These are phyloP conservation scores for Pythium plurisporium DNA, from an alignment of 352 stramenopile species.

Conservation along the genomic window DNA sequence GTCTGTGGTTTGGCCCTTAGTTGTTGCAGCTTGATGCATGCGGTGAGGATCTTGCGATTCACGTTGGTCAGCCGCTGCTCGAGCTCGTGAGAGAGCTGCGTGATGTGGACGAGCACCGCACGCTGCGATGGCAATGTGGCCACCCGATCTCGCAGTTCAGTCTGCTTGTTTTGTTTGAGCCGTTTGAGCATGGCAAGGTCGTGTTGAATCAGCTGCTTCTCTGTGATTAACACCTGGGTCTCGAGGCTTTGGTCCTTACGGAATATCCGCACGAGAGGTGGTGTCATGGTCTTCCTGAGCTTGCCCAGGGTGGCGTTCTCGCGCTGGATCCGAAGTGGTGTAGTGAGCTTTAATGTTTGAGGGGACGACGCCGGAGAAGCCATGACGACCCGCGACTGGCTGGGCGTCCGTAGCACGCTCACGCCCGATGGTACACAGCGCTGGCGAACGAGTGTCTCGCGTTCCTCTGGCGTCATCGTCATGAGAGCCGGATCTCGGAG, in stretches of 20 bases:
- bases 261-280: constrained; percentile 55
- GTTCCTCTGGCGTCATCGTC: constrained; percentile 35
- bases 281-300: constrained; percentile 16
- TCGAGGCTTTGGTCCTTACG: constrained; percentile 37
- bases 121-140: constrained; percentile 17
- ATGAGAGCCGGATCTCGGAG: constrained; percentile 67
- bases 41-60: constrained; percentile 54
- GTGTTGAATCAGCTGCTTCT: constrained; percentile 56
- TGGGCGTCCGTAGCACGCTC: constrained; percentile 51
- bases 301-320: constrained; percentile 1
- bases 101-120: constrained; percentile 42
- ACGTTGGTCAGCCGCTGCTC: constrained; percentile 51
- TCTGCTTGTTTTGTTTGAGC: constrained; percentile 6
- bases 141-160: not conserved
- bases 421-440: constrained; percentile 49
- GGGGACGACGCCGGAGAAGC: not conserved
- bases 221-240: constrained; percentile 44
- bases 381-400: constrained; percentile 19
- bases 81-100: constrained; percentile 39
- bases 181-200: constrained; percentile 30
- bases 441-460: constrained; percentile 38
- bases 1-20: not conserved
- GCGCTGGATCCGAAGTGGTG: not conserved
- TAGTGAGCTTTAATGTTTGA: not conserved
- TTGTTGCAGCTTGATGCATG: constrained; percentile 47